Base-by-base conservation (phyloP, 1,284 basidiomycete genomes). In the Leucoagaricus sp. region DNA sequence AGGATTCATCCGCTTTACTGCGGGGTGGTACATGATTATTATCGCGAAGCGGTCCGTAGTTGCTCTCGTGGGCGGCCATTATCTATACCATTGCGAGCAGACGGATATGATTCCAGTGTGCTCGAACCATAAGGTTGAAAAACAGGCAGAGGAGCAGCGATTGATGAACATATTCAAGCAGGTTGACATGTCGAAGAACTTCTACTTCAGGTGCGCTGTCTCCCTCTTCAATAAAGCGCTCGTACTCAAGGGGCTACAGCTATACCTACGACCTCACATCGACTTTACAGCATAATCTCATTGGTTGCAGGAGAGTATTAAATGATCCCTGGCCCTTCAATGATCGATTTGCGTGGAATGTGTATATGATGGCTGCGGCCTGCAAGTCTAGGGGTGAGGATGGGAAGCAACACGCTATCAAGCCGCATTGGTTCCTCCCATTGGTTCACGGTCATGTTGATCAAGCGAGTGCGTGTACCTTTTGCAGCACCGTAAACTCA, bases 101-200 rank as follows among this genome's bases (percentile, higher is more conserved):
- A 93, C 94, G 1, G 91, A 94, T 41, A 88, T 97, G 36, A 74
- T 94, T 5, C 87, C 93, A 5, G 79, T 94, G 48, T 81, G 78
- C 34, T 82, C 80, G 64, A 87, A 82, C 61, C 88, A 89, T 70
- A 89, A 86, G 71, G 70, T 92, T n/a, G 93, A 95, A 48, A 88
- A 87, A 63, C 86, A 87, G 0, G 77, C 89, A 0, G 93, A 96
- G 66, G 94, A 96, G 67, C 87, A 90, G 61, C 84, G 90, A 58
- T 80, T 95, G 36, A 86, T 97, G 72, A 90, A 87, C 60, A 86
- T 92, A n/a, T 99, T 99, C 78, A 95, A 94, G 69, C 94, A 96
- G 70, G 96, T 99, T 3, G 97, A 99, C 65, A 85, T 99, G 77
- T 91, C 91, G 48, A 98, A 99, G 77, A 98, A 99, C 74, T 99